Conservation (phyloP, 495 filamentous ascomycete species). For the Podospora conica region DNA sequence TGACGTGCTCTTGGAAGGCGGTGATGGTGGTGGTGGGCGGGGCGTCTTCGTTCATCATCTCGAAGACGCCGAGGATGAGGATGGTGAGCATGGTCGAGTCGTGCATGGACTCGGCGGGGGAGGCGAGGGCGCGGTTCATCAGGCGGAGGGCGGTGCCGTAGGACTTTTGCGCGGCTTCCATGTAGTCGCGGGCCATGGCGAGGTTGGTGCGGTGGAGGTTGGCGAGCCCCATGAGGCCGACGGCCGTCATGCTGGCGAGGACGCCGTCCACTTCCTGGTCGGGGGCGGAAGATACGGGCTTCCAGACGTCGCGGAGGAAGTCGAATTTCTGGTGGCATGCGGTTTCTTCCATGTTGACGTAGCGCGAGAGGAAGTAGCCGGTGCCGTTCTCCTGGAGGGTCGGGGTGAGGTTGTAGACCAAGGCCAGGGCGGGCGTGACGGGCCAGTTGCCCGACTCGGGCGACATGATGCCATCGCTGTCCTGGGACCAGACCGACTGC, state of each 20-base stretch:
- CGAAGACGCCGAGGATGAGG: constrained; percentile 54
- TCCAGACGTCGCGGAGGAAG: constrained; percentile 37
- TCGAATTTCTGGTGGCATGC: constrained; percentile 37
- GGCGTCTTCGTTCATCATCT: constrained; percentile 45
- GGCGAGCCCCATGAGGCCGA: constrained; percentile 45
- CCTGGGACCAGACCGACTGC: constrained; percentile 15
- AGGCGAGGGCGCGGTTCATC: constrained; percentile 48
- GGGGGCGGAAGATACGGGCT: constrained; percentile 19
- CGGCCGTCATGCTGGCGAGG: constrained; percentile 41
- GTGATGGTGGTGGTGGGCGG: constrained; percentile 38
- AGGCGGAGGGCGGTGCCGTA: constrained; percentile 42
- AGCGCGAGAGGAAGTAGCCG: constrained; percentile 38
- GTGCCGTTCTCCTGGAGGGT: constrained; percentile 31
- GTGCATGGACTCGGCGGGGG: constrained; percentile 49
- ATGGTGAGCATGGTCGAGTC: constrained; percentile 58
- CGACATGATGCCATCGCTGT: constrained; percentile 27
- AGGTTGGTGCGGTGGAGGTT: constrained; percentile 8
- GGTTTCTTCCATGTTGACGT: constrained; percentile 31
- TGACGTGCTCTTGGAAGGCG: constrained; percentile 55
- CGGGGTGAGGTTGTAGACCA: constrained; percentile 27
- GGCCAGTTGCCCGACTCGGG: constrained; percentile 34
- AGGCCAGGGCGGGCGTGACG: constrained; percentile 25
- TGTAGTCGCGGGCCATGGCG: constrained; percentile 32
- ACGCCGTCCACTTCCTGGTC: constrained; percentile 31
- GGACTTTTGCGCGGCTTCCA: constrained; percentile 40